Base-by-base conservation (phyloP, 2,329 filamentous ascomycete species). In the Pseudogymnoascus pannorum region DNA sequence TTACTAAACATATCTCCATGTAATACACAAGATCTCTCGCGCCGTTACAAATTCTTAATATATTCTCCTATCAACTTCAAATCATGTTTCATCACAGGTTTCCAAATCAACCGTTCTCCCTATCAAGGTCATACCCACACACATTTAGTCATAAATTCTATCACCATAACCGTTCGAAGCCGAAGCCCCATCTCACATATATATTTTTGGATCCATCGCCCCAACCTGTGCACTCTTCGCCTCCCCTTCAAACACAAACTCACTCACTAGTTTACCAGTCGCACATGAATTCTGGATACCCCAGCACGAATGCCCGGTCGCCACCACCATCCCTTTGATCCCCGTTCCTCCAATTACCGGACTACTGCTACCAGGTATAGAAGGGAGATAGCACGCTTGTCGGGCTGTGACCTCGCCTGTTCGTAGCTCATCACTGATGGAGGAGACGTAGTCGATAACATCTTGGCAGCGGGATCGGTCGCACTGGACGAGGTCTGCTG, bases 291-390 rank as follows among this genome's bases (percentile, higher is more conserved):
- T 97, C 76, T 96, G 92, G 26, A 97, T 95, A 0, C 92, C 93
- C 93, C 93, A 97, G 75, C 92, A 97, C 2, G 91, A 95, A 77
- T 97, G 93, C 0, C 93, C 93, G 0, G 90, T 82, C 0, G 92
- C 93, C 63, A 97, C 79, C 74, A 88, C 86, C 42, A 96, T 70
- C 0, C 92, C 91, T 3, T 84, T 82, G 0, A 87, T 82, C 2
- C 81, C 81, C 9, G 91, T 91, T 60, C 79, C 77, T 0, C 93
- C 93, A n/a, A 97, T 80, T 59, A 97, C 74, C 8, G 93, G 92
- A 58, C 60, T 63, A 16, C 61, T 62, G 22, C 59, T 62, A 61
- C 78, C 75, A 16, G 70, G 75, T 26, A 75, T 77, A 62, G 71
- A 75, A 1, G 93, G 93, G 62, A 97, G 77, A 74, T 97, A 97